A percentile compares a stretch with the other conserved stretches of the same genome.
These are phyloP conservation scores for Teratosphaeria viscida DNA, from an alignment of 2,329 filamentous ascomycete genomes.

Conservation along the genomic window DNA sequence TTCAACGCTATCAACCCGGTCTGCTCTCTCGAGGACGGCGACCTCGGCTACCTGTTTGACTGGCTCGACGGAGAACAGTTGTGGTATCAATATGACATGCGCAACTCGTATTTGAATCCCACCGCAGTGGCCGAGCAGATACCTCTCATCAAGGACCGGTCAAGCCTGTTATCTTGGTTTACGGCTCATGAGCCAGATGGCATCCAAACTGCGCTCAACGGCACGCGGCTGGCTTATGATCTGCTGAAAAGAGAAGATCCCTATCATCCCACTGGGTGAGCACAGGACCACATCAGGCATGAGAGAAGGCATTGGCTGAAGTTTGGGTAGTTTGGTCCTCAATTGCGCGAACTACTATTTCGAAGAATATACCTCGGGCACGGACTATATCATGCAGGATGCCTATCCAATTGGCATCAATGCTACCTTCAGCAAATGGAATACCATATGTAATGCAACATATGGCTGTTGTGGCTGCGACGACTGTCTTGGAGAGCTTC, in stretches of 20 bases:
- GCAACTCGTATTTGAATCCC: constrained; percentile 31
- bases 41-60: constrained; percentile 32
- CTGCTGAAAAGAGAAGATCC: constrained; percentile 44
- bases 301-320: not conserved
- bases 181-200: constrained; percentile 48
- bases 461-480: constrained; percentile 56
- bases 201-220: constrained; percentile 43
- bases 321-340: constrained; percentile 33
- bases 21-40: constrained; percentile 31
- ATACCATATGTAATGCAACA: constrained; percentile 47
- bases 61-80: constrained; percentile 34
- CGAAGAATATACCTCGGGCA: constrained; percentile 41
- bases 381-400: constrained; percentile 51
- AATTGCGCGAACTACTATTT: constrained; percentile 56
- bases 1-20: constrained; percentile 40
- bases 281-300: not conserved
- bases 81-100: constrained; percentile 37
- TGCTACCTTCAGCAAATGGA: constrained; percentile 44
- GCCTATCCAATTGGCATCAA: constrained; percentile 51
- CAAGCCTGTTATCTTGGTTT: constrained; percentile 37
- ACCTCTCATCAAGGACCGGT: constrained; percentile 24
- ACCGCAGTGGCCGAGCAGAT: constrained; percentile 30
- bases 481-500: constrained; percentile 44
- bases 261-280: constrained; percentile 47
- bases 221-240: constrained; percentile 33